Percentiles rank a stretch among this genome's conserved stretches.
phyloP scores from a whole-genome alignment of 306 rosid genomes.

The Parietaria judaica region DNA sequence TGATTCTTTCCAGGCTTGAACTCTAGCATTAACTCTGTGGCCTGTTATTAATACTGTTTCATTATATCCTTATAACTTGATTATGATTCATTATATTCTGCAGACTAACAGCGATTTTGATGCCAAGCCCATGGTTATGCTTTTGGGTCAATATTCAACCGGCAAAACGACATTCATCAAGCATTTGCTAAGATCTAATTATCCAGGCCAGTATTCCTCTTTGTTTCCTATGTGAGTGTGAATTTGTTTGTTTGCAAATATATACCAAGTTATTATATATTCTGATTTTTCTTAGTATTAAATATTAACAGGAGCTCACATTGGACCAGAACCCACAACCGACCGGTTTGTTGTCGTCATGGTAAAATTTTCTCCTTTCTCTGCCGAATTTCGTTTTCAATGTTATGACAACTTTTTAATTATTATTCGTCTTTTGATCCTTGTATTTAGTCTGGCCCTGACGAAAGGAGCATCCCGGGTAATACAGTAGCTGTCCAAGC shows the following conservation, averaged over 20 bases:
- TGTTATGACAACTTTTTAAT: not conserved
- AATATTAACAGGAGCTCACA: constrained; percentile 72
- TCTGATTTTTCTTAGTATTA: not conserved
- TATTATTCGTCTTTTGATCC: not conserved
- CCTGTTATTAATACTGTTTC: constrained; percentile 4
- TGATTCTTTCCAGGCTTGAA: constrained; percentile 1
- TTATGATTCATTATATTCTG: constrained; percentile 14
- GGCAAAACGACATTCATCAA: constrained; percentile 96
- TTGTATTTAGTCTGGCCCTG: constrained; percentile 66
- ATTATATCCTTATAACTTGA: not conserved
- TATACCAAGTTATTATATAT: not conserved
- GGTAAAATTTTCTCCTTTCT: constrained; percentile 37
- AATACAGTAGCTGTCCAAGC: constrained; percentile 96
- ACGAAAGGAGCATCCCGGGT: constrained; percentile 96
- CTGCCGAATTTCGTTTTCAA: not conserved
- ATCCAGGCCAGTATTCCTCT: constrained; percentile 65
- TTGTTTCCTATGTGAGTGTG: not conserved
- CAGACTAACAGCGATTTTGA: constrained; percentile 95
- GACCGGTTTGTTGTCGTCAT: constrained; percentile 98
- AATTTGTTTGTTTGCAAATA: not conserved
- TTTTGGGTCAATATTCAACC: constrained; percentile 96
- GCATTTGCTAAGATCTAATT: constrained; percentile 66
- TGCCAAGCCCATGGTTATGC: constrained; percentile 96
- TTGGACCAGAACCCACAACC: constrained; percentile 98
- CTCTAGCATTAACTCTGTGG: not conserved